phyloP scores from a whole-genome alignment of 2,329 filamentous ascomycete genomes.

The Geosmithia putterillii region DNA sequence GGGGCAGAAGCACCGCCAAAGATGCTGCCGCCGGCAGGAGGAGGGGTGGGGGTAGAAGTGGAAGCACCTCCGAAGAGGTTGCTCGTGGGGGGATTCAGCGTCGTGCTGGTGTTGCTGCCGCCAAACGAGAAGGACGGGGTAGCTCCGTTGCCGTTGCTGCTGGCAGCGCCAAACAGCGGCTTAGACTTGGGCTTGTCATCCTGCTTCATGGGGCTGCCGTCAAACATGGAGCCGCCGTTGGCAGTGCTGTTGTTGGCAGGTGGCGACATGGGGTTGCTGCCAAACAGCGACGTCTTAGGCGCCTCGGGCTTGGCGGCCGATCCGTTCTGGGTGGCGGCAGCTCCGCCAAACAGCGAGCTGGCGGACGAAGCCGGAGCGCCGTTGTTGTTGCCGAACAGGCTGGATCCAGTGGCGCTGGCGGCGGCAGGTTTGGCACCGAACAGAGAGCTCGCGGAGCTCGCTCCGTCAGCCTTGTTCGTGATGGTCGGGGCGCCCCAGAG shows the following conservation, averaged over 20 bases:
- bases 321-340: neutral
- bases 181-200: constrained; percentile 24
- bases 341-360: neutral
- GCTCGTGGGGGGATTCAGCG: constrained; percentile 15
- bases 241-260: constrained; percentile 7
- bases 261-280: constrained; percentile 16
- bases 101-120: constrained; percentile 1
- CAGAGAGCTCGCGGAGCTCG: constrained; percentile 11
- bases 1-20: constrained; percentile 19
- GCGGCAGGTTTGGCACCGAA: constrained; percentile 13
- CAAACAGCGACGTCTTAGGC: neutral
- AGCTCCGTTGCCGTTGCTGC: constrained; percentile 8
- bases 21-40: constrained; percentile 12
- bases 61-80: constrained; percentile 22
- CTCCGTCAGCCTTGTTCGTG: neutral
- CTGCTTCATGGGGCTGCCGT: constrained; percentile 30
- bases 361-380: neutral
- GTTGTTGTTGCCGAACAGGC: constrained; percentile 6
- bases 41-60: constrained; percentile 7
- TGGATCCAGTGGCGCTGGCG: constrained; percentile 1
- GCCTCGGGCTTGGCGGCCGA: neutral
- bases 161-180: constrained; percentile 13
- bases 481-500: constrained; percentile 6
- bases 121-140: constrained; percentile 23
- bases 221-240: constrained; percentile 19